Conservation (phyloP, 1,284 basidiomycete genomes). For the Amylostereum areolatum region DNA sequence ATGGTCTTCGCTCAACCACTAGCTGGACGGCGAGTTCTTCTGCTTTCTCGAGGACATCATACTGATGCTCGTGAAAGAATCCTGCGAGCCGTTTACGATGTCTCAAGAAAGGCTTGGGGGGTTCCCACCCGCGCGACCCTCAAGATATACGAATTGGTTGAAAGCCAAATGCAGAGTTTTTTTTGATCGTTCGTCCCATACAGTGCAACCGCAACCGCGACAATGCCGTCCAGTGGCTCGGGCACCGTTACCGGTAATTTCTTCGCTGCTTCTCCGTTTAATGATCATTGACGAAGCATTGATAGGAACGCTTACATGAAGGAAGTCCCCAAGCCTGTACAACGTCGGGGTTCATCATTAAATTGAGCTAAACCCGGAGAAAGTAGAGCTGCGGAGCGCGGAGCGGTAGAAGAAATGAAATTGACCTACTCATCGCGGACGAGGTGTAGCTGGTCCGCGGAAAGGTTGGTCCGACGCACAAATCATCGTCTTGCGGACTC, state of each 20-base stretch:
- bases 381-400: too few species aligned
- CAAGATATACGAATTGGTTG: too few species aligned
- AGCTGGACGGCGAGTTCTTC: constrained; percentile 58
- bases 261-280: constrained; percentile 3
- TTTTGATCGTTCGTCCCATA: too few species aligned
- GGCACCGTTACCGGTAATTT: constrained; percentile 87
- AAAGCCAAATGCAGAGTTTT: too few species aligned
- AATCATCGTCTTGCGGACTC: constrained; percentile 92
- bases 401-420: too few species aligned
- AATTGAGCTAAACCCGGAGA: too few species aligned
- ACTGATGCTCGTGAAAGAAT: too few species aligned
- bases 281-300: constrained; percentile 5
- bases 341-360: constrained; percentile 88
- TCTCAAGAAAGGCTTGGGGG: too few species aligned
- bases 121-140: too few species aligned
- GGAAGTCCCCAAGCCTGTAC: constrained; percentile 87
- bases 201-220: constrained; percentile 92
- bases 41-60: too few species aligned
- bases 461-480: constrained; percentile 92
- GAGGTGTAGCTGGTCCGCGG: constrained; percentile 95
- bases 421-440: constrained; percentile 91
- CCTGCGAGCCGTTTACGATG: too few species aligned
- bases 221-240: constrained; percentile 97
- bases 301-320: constrained; percentile 91
- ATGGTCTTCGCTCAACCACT: constrained; percentile 97